Percentiles rank a stretch among this genome's conserved stretches.
These are phyloP conservation scores for Cladosporium velox DNA, from an alignment of 2,329 filamentous ascomycete species.

Conservation along the genomic window DNA sequence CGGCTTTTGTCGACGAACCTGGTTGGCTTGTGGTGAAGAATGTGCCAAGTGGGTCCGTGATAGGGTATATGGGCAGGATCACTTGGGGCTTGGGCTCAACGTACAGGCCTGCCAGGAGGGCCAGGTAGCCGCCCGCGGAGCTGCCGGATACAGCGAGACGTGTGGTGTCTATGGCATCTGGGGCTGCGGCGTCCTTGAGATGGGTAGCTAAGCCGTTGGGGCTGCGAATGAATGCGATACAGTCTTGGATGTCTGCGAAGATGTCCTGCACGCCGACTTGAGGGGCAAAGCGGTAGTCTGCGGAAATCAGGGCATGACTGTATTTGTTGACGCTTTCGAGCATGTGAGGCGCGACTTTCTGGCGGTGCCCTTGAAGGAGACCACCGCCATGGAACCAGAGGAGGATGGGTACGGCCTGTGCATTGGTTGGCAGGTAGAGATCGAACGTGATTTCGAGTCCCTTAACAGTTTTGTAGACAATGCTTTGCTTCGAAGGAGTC, in stretches of 20 bases:
- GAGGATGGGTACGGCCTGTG: constrained; percentile 25
- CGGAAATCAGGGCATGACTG: constrained; percentile 33
- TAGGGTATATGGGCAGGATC: constrained; percentile 37
- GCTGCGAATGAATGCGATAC: constrained; percentile 33
- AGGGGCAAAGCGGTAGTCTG: constrained; percentile 38
- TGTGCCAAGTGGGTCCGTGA: constrained; percentile 36
- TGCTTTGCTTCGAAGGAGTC: constrained; percentile 14
- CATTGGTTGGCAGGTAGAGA: constrained; percentile 27
- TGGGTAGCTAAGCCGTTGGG: constrained; percentile 24
- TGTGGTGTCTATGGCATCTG: constrained; percentile 25
- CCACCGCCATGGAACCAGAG: constrained; percentile 35
- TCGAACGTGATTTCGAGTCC: constrained; percentile 27
- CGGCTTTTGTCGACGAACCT: neutral
- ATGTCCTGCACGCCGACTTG: constrained; percentile 36
- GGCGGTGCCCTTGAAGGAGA: constrained; percentile 34
- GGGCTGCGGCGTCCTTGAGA: constrained; percentile 13
- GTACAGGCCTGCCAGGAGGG: constrained; percentile 36
- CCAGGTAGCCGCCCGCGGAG: constrained; percentile 36
- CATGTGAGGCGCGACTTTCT: constrained; percentile 32
- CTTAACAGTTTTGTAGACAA: constrained; percentile 28
- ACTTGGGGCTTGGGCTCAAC: constrained; percentile 36
- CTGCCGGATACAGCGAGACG: constrained; percentile 35
- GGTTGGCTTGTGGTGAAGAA: constrained; percentile 35
- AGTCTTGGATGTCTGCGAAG: constrained; percentile 34
- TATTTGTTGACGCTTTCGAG: constrained; percentile 29